Evolutionary conservation across 2,329 filamentous ascomycete genomes (phyloP), one percentile per base, ranked within the genome.

Genomic region (Penicillium sp.): DNA sequence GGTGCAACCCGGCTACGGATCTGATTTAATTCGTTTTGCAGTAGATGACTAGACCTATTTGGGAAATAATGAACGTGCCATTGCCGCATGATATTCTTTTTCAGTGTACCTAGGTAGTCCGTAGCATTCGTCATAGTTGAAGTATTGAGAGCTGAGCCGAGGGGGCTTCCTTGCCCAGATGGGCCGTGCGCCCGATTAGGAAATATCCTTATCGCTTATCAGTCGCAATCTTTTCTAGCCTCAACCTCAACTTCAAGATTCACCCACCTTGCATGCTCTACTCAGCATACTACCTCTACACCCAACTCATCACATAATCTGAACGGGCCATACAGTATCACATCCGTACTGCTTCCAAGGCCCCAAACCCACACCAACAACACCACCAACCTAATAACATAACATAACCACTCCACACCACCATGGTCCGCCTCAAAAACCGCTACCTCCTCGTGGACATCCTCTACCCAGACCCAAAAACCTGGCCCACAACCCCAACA

Each of bases 361-460:
- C 38, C 2, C 10, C 2, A 13, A 43, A 19, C 9, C 3, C 25
- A 39, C 11, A 4, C n/a, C 50, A 27, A n/a, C 31, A 13, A 4
- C 16, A 27, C 25, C 50, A 47, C 16, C 50, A 47, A 38, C 41
- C 9, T 13, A n/a, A 46, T 8, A 27, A 51, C 2, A 39, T 47
- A 50, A 43, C 2, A 13, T 33, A 33, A 33, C 29, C 29, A 31
- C 29, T 5, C 11, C n/a, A 39, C 29, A 33, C 31, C 65, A 77
- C 43, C 48, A 97, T 99, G 94, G 94, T 99, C 59, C 91, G 94
- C 71, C 85, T 97, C 65, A 99, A 99, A 77, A 89, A 96, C 75
- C 88, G 94, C 68, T 99, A 99, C 74, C 84, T 99, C 19, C 86
- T 97, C n/a, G 85, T 97, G 60, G 91, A 96, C 72, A 92, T 97